A percentile compares a stretch with the other conserved stretches of the same genome.
These are phyloP conservation scores for Erodium maritimum DNA, from an alignment of 345 rosid species.

Conservation along the genomic window DNA sequence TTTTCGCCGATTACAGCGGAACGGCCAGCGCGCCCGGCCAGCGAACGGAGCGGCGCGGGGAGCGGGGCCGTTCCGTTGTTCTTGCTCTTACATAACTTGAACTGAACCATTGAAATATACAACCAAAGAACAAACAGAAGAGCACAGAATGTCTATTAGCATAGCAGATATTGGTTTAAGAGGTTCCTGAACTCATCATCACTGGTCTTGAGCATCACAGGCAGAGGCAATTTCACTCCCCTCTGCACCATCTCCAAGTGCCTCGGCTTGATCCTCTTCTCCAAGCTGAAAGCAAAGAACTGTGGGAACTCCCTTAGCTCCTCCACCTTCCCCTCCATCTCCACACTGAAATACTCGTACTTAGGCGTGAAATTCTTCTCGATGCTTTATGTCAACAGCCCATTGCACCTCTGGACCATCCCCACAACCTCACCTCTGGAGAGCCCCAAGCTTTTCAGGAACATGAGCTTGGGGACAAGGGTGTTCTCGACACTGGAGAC, in stretches of 20 bases:
- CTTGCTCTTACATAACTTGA: no score
- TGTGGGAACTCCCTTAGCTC: constrained; percentile 72
- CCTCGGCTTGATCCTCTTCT: constrained; percentile 76
- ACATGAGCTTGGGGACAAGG: constrained; percentile 64
- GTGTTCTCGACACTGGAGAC: constrained; percentile 77
- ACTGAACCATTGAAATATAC: no score
- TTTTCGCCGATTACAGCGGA: no score
- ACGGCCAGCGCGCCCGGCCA: no score
- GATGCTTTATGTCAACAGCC: constrained; percentile 68
- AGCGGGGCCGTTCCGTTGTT: no score
- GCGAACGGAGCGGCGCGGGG: no score
- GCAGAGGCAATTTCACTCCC: constrained; percentile 35
- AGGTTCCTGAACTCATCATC: constrained; percentile 53
- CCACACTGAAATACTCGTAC: constrained; percentile 39
- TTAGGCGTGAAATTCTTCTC: constrained; percentile 82
- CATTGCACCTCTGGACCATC: constrained; percentile 71
- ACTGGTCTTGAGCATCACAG: constrained; percentile 57
- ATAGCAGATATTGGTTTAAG: no score
- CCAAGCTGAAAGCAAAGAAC: constrained; percentile 82
- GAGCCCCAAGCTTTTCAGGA: constrained; percentile 57
- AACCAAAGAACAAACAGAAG: no score
- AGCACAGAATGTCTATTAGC: no score
- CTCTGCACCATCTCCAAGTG: constrained; percentile 29
- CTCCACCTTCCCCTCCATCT: constrained; percentile 47
- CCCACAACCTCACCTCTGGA: constrained; percentile 36